These are phyloP conservation scores for Primulina huaijiensis DNA, from an alignment of 257 asterid genomes.

Conservation along the genomic window DNA sequence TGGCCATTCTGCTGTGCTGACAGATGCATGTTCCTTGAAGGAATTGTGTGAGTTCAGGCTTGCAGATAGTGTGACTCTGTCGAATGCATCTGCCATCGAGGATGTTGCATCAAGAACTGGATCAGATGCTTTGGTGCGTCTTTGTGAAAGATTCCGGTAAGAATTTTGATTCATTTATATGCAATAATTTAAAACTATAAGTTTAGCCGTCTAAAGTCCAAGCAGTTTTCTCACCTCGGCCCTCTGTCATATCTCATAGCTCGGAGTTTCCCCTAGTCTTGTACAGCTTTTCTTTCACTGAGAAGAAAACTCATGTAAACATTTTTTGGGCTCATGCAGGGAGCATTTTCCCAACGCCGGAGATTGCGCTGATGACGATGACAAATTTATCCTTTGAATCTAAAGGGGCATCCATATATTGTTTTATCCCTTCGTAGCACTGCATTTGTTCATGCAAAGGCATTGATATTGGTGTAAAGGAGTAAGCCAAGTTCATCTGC, in stretches of 20 bases:
- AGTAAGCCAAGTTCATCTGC: background rate
- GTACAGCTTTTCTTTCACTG: background rate
- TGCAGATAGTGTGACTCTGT: conserved; percentile 56
- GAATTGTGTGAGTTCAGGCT: conserved; percentile 84
- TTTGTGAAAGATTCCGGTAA: conserved; percentile 80
- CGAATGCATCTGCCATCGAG: conserved; percentile 71
- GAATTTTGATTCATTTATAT: background rate
- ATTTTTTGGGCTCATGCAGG: conserved; percentile 42
- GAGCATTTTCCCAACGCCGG: conserved; percentile 55
- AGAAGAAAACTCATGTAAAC: background rate
- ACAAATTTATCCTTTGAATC: conserved; percentile 20
- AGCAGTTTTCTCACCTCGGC: background rate
- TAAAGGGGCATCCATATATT: conserved; percentile 1
- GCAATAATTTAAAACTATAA: background rate
- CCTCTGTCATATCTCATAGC: background rate
- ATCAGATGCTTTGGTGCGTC: conserved; percentile 82
- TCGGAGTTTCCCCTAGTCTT: background rate
- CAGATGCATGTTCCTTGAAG: conserved; percentile 92
- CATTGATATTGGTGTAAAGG: background rate
- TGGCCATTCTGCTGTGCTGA: conserved; percentile 91
- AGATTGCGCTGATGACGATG: conserved; percentile 31
- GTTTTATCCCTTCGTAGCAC: background rate
- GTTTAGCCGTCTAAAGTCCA: background rate
- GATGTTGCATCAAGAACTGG: conserved; percentile 84
- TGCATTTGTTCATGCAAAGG: background rate